A percentile compares a stretch with the other conserved stretches of the same genome.
phyloP scores from a whole-genome alignment of 345 rosid species.

The Cardamine occulta region DNA sequence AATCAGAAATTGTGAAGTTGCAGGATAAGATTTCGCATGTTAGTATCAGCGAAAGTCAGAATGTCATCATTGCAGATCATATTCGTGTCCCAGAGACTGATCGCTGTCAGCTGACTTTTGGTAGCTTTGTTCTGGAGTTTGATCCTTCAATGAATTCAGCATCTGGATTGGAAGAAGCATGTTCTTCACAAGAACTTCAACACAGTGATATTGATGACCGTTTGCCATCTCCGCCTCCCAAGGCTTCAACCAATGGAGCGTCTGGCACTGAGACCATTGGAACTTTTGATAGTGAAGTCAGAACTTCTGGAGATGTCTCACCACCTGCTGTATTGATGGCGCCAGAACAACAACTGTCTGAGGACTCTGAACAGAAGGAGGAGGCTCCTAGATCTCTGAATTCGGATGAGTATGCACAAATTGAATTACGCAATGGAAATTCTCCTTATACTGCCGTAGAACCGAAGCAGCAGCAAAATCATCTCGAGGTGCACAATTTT shows the following conservation, averaged over 20 bases:
- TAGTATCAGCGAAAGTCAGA: constrained; percentile 59
- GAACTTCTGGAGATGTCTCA: constrained; percentile 63
- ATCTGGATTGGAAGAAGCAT: constrained; percentile 47
- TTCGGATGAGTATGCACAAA: constrained; percentile 56
- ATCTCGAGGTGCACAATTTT: constrained; percentile 59
- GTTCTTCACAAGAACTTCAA: constrained; percentile 53
- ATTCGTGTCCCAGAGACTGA: constrained; percentile 88
- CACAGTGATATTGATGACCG: constrained; percentile 52
- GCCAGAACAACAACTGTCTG: constrained; percentile 57
- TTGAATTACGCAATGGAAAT: constrained; percentile 60
- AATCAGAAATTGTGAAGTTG: constrained; percentile 52
- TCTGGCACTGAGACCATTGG: constrained; percentile 51
- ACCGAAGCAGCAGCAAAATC: constrained; percentile 63
- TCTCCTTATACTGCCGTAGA: constrained; percentile 54
- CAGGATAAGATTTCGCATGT: constrained; percentile 58
- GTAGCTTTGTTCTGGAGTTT: constrained; percentile 72
- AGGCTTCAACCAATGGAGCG: constrained; percentile 46
- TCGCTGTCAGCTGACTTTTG: constrained; percentile 74
- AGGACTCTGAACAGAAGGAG: constrained; percentile 56
- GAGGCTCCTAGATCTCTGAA: constrained; percentile 60
- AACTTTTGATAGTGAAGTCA: constrained; percentile 54
- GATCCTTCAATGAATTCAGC: constrained; percentile 50
- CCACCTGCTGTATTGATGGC: constrained; percentile 46
- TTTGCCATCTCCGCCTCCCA: constrained; percentile 48
- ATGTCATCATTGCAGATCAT: constrained; percentile 81